Conservation (phyloP, 2,329 filamentous ascomycete genomes). For the Colletotrichum limetticola region DNA sequence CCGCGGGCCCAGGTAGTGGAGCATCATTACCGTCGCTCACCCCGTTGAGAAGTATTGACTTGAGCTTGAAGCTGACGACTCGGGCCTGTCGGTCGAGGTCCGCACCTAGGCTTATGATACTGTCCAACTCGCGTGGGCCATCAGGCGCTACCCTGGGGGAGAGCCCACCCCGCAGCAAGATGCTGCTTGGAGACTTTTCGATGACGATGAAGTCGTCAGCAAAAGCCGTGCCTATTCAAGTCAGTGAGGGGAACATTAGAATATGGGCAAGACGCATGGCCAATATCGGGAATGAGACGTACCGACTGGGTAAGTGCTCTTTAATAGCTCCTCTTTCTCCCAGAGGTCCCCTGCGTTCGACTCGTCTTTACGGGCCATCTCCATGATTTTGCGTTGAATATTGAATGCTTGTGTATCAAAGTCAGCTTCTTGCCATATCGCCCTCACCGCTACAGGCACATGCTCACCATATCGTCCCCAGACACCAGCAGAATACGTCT, state of each 20-base stretch:
- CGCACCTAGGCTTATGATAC: constrained; percentile 9
- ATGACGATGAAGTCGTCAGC: constrained; percentile 35
- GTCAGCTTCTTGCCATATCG: not conserved
- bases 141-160: constrained; percentile 5
- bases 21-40: constrained; percentile 4
- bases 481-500: constrained; percentile 26
- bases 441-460: not conserved
- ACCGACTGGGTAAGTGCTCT: constrained; percentile 8
- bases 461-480: constrained; percentile 34
- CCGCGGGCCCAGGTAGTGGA: not conserved
- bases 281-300: not conserved
- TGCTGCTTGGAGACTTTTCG: constrained; percentile 5
- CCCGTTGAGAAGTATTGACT: constrained; percentile 15
- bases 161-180: constrained; percentile 27
- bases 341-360: constrained; percentile 17
- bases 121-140: constrained; percentile 22
- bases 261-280: too few relatives aligned
- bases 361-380: constrained; percentile 11
- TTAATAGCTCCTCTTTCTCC: constrained; percentile 10
- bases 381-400: constrained; percentile 19
- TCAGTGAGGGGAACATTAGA: not conserved
- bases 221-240: constrained; percentile 10
- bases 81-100: not conserved
- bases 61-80: constrained; percentile 12
- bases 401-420: not conserved